These are phyloP conservation scores for Quercus lobata DNA, from an alignment of 331 rosid species.

Conservation along the genomic window DNA sequence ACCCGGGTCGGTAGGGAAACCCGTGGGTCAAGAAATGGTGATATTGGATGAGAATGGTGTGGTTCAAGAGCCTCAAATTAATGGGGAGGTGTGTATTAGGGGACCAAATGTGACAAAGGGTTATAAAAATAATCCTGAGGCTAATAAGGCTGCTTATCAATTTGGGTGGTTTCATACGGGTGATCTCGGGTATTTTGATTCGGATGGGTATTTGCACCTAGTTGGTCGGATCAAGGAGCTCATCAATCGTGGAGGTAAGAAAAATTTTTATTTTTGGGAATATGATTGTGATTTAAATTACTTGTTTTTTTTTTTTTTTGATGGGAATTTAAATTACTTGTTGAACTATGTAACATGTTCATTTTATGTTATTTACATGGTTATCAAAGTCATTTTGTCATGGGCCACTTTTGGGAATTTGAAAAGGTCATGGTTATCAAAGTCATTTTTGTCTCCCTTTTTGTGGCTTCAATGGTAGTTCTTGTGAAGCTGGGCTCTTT, in stretches of 20 bases:
- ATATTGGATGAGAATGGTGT: conserved; percentile 46
- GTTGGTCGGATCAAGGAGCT: conserved; percentile 96
- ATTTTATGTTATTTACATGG: too few species aligned
- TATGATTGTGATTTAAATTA: too few species aligned
- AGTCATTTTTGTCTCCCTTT: too few species aligned
- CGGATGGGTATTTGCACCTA: conserved; percentile 80
- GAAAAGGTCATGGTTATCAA: too few species aligned
- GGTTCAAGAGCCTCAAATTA: conserved; percentile 11
- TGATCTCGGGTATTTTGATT: conserved; percentile 69
- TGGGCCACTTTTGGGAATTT: too few species aligned
- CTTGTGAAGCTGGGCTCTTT: too few species aligned
- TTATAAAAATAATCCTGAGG: conserved; percentile 49
- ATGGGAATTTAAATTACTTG: too few species aligned
- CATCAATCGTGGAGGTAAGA: conserved; percentile 84
- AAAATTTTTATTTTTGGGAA: background rate
- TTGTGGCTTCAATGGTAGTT: too few species aligned
- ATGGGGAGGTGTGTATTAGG: conserved; percentile 56
- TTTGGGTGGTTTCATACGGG: conserved; percentile 95
- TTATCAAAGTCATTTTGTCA: too few species aligned
- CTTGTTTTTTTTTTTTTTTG: too few species aligned
- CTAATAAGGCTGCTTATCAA: conserved; percentile 43
- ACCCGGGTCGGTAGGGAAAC: conserved; percentile 62
- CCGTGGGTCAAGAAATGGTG: conserved; percentile 64
- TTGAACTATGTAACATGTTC: too few species aligned
- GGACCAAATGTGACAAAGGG: conserved; percentile 59